Conservation (phyloP, 768 basidiomycete species). For the Mycena capillaripes region DNA sequence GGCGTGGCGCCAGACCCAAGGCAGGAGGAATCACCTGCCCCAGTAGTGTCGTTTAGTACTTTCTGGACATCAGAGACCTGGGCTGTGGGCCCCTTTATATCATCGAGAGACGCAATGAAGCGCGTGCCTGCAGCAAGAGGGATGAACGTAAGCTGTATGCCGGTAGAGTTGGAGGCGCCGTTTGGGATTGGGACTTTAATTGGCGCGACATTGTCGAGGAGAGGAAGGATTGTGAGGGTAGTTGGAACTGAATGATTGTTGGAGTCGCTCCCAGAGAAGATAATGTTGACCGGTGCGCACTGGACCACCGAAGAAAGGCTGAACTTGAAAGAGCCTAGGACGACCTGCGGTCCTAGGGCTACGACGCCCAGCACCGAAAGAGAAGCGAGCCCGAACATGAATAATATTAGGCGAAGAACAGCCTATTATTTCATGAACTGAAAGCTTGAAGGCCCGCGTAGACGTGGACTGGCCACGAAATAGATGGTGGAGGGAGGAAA, state of each 20-base stretch:
- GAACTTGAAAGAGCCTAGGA: slow-evolving; percentile 52
- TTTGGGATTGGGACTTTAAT: slow-evolving; percentile 61
- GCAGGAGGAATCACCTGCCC: slow-evolving; percentile 35
- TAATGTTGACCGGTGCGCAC: slow-evolving; percentile 64
- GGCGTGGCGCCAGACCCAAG: slow-evolving; percentile 16
- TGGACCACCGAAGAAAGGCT: slow-evolving; percentile 62
- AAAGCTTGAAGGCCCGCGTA: slow-evolving; percentile 21
- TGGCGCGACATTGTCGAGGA: slow-evolving; percentile 58
- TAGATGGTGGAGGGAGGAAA: slow-evolving; percentile 16
- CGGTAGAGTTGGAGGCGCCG: slow-evolving; percentile 51
- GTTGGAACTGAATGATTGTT: slow-evolving; percentile 53
- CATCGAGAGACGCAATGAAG: slow-evolving; percentile 71
- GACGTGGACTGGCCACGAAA: slow-evolving; percentile 53
- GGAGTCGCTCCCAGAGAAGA: slow-evolving; percentile 56
- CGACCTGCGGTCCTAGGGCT: slow-evolving; percentile 57
- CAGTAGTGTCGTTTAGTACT: slow-evolving; percentile 56
- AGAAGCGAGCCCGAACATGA: slow-evolving; percentile 45
- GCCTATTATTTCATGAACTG: slow-evolving; percentile 40
- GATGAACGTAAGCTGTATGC: slow-evolving; percentile 63
- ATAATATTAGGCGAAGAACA: slow-evolving; percentile 37
- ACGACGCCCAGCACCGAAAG: slow-evolving; percentile 49
- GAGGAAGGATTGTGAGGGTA: slow-evolving; percentile 66
- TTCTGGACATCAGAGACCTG: slow-evolving; percentile 62
- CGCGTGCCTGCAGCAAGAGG: slow-evolving; percentile 63
- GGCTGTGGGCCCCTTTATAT: slow-evolving; percentile 56